phyloP scores from a whole-genome alignment of 2,329 filamentous ascomycete genomes.

The Colletotrichum falcatum region DNA sequence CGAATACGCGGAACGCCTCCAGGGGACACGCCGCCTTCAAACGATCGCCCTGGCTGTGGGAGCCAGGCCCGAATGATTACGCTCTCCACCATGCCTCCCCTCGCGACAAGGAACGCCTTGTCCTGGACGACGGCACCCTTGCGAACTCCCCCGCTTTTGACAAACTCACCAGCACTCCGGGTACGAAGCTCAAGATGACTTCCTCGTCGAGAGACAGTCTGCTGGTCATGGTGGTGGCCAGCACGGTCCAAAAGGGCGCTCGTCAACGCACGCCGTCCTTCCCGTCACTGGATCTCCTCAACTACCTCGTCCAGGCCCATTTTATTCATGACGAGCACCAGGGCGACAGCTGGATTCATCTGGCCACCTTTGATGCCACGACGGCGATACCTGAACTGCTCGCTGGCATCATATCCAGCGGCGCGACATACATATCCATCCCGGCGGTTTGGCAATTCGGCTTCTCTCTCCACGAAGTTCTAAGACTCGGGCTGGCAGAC shows the following conservation, averaged over 20 bases:
- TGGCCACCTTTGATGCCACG: constrained; percentile 52
- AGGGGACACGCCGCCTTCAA: constrained; percentile 50
- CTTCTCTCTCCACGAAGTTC: constrained; percentile 55
- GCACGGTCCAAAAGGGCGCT: constrained; percentile 45
- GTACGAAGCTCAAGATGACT: constrained; percentile 42
- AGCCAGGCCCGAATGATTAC: constrained; percentile 48
- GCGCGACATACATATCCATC: constrained; percentile 52
- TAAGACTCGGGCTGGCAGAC: constrained; percentile 47
- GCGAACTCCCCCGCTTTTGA: constrained; percentile 35
- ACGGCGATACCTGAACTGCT: constrained; percentile 52
- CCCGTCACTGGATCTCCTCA: constrained; percentile 53
- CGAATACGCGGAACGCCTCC: constrained; percentile 44
- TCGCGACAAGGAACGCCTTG: constrained; percentile 34
- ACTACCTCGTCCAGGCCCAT: constrained; percentile 52
- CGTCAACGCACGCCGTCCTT: constrained; percentile 52
- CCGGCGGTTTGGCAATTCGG: constrained; percentile 54
- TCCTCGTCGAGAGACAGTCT: constrained; percentile 47
- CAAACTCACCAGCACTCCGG: constrained; percentile 30
- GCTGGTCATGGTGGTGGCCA: constrained; percentile 47
- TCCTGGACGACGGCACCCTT: constrained; percentile 28
- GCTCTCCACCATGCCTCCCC: constrained; percentile 26
- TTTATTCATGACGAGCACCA: constrained; percentile 45
- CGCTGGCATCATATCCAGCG: constrained; percentile 51
- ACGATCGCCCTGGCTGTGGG: constrained; percentile 51
- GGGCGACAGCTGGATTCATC: constrained; percentile 47